A percentile compares a stretch with the other conserved stretches of the same genome.
These are phyloP conservation scores for Emydomyces testavorans DNA, from an alignment of 2,329 filamentous ascomycete species.

Conservation along the genomic window DNA sequence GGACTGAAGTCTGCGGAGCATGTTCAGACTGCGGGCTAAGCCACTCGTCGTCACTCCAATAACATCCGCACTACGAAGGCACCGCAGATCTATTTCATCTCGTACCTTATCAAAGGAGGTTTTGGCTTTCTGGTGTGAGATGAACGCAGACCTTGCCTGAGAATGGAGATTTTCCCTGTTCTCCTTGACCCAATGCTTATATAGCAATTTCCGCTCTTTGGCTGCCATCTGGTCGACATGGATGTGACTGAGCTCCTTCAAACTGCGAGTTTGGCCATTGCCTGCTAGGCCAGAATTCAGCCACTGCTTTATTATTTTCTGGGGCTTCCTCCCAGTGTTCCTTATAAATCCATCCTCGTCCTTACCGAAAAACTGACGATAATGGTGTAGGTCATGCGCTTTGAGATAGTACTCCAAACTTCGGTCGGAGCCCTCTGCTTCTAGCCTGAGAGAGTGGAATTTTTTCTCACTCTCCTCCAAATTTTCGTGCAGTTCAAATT, in stretches of 20 bases:
- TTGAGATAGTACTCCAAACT: background rate
- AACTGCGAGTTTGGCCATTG: too few relatives aligned
- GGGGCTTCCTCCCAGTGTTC: background rate
- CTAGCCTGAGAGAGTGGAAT: too few relatives aligned
- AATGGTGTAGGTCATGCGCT: background rate
- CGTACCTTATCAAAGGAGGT: background rate
- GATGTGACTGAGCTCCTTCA: too few relatives aligned
- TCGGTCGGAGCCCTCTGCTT: background rate
- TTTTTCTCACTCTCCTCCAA: conserved; percentile 13
- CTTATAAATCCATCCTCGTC: background rate
- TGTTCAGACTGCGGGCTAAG: conserved; percentile 49
- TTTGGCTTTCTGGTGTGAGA: conserved; percentile 15
- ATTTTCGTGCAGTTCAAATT: conserved; percentile 8
- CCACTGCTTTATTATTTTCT: background rate
- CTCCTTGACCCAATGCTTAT: background rate
- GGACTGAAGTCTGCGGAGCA: conserved; percentile 44
- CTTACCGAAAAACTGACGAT: background rate
- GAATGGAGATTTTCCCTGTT: conserved; percentile 3
- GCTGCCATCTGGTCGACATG: too few relatives aligned
- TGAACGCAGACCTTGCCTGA: too few relatives aligned
- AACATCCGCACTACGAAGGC: conserved; percentile 45
- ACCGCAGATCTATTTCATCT: conserved; percentile 31
- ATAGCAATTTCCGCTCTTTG: background rate
- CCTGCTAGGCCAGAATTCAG: background rate
- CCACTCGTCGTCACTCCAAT: conserved; percentile 62